Evolutionary conservation across 768 basidiomycete species (phyloP).

Genomic region (Suillus spraguei): DNA sequence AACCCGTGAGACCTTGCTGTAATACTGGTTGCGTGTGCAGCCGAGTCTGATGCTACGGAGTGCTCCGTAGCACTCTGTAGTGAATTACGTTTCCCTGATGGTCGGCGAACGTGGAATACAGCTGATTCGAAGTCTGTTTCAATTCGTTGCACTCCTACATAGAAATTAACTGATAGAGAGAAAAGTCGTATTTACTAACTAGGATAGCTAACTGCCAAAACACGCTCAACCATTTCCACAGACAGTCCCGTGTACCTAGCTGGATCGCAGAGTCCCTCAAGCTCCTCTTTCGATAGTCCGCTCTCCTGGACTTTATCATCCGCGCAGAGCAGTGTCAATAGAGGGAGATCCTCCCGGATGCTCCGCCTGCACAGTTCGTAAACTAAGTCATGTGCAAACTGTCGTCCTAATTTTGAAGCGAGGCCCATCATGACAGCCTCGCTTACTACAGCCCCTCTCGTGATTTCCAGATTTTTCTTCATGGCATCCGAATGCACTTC

Average conservation of each 20-base stretch:
- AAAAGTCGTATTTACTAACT: background rate
- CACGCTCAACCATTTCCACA: constrained; percentile 28
- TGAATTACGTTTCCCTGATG: too few species aligned
- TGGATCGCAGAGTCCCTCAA: constrained; percentile 41
- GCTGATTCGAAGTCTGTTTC: background rate
- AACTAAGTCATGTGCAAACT: constrained; percentile 46
- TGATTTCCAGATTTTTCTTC: constrained; percentile 41
- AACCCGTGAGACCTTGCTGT: background rate
- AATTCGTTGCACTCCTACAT: background rate
- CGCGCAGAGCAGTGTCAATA: constrained; percentile 36
- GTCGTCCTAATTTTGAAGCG: constrained; percentile 44
- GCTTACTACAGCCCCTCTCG: constrained; percentile 43
- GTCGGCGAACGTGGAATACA: background rate
- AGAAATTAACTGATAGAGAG: background rate
- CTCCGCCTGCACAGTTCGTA: constrained; percentile 43
- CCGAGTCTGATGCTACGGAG: too few species aligned
- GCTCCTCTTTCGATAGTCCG: constrained; percentile 27
- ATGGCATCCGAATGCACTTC: constrained; percentile 44
- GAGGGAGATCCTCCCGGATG: constrained; percentile 25
- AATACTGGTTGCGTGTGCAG: background rate
- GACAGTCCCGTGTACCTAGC: constrained; percentile 41
- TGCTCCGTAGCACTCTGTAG: too few species aligned
- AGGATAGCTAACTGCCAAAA: constrained; percentile 8
- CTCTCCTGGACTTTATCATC: constrained; percentile 28
- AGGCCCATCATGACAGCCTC: constrained; percentile 53